Percentiles rank a stretch among this genome's conserved stretches.
These are phyloP conservation scores for Tuber umbilicatum DNA, from an alignment of 495 filamentous ascomycete genomes.

Conservation along the genomic window DNA sequence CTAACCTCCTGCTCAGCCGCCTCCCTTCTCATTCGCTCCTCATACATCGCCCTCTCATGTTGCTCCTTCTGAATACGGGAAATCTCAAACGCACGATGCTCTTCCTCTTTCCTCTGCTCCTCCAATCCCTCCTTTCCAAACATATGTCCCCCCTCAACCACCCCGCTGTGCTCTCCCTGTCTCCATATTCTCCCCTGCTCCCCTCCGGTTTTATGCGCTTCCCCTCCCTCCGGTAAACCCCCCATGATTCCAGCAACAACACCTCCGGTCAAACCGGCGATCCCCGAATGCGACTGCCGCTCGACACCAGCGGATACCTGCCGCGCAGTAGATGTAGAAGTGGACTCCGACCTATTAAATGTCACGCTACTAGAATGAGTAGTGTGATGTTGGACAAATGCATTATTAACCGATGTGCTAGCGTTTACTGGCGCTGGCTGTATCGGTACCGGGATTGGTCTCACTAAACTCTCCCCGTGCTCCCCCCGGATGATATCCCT, in stretches of 20 bases:
- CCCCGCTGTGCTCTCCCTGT: neutral
- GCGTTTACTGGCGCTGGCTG: slow-evolving; percentile 17
- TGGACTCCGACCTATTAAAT: slow-evolving; percentile 10
- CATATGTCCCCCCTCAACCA: slow-evolving; percentile 9
- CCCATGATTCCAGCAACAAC: slow-evolving; percentile 11
- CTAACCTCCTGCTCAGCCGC: neutral
- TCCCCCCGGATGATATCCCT: slow-evolving; percentile 5
- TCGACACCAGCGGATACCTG: slow-evolving; percentile 7
- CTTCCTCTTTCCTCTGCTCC: slow-evolving; percentile 15
- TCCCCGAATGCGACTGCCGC: slow-evolving; percentile 14
- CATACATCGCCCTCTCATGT: slow-evolving; percentile 12
- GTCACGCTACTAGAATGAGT: slow-evolving; percentile 19
- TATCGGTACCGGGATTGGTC: slow-evolving; percentile 24
- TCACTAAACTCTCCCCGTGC: slow-evolving; percentile 3
- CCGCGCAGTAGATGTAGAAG: slow-evolving; percentile 21
- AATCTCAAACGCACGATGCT: slow-evolving; percentile 6
- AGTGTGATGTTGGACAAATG: slow-evolving; percentile 15
- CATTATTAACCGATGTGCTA: slow-evolving; percentile 28
- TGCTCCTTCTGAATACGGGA: slow-evolving; percentile 9
- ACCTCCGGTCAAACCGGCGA: slow-evolving; percentile 17
- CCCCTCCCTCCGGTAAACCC: slow-evolving; percentile 8
- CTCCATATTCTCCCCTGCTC: neutral
- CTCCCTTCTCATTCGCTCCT: neutral
- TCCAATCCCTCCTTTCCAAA: slow-evolving; percentile 13
- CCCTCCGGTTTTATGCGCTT: slow-evolving; percentile 7